Evolutionary conservation across 75 land plant genomes (phyloP), one percentile per base, ranked within the genome.

Genomic region (Azolla pinnata): DNA sequence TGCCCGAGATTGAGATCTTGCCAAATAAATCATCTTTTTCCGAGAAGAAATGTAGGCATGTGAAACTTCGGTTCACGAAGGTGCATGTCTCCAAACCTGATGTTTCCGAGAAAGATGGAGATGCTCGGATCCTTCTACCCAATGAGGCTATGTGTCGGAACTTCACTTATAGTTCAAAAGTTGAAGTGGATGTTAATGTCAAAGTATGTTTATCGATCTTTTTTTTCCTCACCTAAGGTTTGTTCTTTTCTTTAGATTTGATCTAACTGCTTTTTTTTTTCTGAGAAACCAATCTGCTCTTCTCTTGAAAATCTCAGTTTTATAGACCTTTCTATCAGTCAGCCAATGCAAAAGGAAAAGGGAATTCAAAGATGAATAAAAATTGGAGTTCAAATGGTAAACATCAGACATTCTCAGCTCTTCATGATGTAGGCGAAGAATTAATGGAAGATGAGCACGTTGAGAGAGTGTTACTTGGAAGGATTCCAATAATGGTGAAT

Each of bases 401-500:
- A 65, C 1, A 8, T 31, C 53, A 59, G 28, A 20, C 29, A 74
- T 49, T n/a, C n/a, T n/a, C n/a, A n/a, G n/a, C n/a, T n/a, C n/a
- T n/a, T n/a, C n/a, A n/a, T n/a, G n/a, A n/a, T n/a, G n/a, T n/a
- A n/a, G n/a, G n/a, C n/a, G 49, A 77, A 2, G 73, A 74, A 56
- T 57, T 64, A 8, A 44, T 69, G 21, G 0, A 77, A 29, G 58
- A 28, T 52, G 67, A 72, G 16, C 71, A 69, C 17, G 53, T 58
- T 2, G 71, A 57, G 31, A 82, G 65, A 1, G 55, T 91, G 7
- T 24, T 72, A 2, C 64, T 91, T 48, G 97, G 96, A 10, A 66
- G 74, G 32, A 51, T 91, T 21, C 97, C 97, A 29, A 70, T 91
- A 10, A 91, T 91, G 97, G 97, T 91, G 25, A 82, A 72, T 18